Conservation (phyloP, 768 basidiomycete species). For the Exsudoporus frostii region DNA sequence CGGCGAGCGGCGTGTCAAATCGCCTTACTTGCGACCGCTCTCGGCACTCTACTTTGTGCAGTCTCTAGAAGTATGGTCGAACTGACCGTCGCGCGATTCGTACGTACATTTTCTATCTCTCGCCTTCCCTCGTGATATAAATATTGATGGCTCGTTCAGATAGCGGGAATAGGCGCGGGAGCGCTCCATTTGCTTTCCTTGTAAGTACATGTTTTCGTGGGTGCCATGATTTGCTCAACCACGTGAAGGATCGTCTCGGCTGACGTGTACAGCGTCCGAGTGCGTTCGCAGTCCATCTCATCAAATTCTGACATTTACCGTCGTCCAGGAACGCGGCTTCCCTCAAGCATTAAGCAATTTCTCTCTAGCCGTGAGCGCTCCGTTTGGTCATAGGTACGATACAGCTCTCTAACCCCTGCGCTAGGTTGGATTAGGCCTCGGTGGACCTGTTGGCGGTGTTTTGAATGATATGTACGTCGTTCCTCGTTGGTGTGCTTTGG, state of each 20-base stretch:
- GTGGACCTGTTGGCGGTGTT: slow-evolving; percentile 11
- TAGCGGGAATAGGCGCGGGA: slow-evolving; percentile 13
- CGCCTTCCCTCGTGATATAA: neutral
- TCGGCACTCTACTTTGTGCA: slow-evolving; percentile 16
- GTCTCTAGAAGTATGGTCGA: slow-evolving; percentile 8
- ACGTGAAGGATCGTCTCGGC: slow-evolving; percentile 9
- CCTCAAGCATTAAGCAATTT: slow-evolving; percentile 44
- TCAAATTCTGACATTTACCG: neutral
- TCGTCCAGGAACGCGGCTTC: slow-evolving; percentile 1
- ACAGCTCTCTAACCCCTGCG: neutral
- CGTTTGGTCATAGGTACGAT: neutral
- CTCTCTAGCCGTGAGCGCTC: slow-evolving; percentile 3
- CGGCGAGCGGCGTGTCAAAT: slow-evolving; percentile 12
- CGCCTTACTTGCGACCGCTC: slow-evolving; percentile 2
- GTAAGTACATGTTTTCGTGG: neutral
- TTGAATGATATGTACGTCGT: slow-evolving; percentile 9
- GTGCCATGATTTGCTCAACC: neutral
- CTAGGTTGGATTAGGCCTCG: slow-evolving; percentile 13
- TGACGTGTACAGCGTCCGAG: slow-evolving; percentile 12
- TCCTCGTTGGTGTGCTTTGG: neutral
- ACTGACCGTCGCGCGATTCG: slow-evolving; percentile 14
- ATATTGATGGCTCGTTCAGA: neutral
- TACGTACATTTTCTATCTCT: neutral
- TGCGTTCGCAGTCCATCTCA: neutral
- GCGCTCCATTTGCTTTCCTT: slow-evolving; percentile 10